Conservation (phyloP, 2,329 filamentous ascomycete genomes). For the Davidsoniella virescens region DNA sequence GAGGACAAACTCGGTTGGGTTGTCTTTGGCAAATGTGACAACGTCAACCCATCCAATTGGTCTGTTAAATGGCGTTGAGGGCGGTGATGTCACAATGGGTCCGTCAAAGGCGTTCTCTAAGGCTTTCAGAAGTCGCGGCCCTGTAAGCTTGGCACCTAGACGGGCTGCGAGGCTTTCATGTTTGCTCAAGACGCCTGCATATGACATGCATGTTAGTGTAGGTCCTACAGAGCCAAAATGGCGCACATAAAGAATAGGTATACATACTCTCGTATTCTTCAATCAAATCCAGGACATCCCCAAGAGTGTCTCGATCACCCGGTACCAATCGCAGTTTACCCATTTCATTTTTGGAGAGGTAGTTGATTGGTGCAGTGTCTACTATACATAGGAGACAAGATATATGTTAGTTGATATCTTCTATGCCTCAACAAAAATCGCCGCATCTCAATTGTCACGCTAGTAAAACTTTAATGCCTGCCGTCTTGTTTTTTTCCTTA, state of each 20-base stretch:
- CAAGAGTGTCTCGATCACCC: slow-evolving; percentile 49
- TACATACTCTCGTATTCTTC: slow-evolving; percentile 58
- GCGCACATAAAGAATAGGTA: not conserved
- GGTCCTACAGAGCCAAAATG: no score
- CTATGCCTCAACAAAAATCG: no score
- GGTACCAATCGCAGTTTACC: slow-evolving; percentile 34
- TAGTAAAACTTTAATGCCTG: no score
- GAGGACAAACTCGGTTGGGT: slow-evolving; percentile 61
- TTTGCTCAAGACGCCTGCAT: slow-evolving; percentile 53
- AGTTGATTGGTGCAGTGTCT: slow-evolving; percentile 29
- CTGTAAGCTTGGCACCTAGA: slow-evolving; percentile 66
- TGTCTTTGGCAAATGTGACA: slow-evolving; percentile 66
- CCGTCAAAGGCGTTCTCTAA: slow-evolving; percentile 79
- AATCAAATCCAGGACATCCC: slow-evolving; percentile 55
- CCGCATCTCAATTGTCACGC: no score
- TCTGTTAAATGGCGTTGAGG: slow-evolving; percentile 37
- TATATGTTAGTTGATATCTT: not conserved
- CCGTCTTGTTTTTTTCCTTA: no score
- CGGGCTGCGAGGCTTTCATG: slow-evolving; percentile 79
- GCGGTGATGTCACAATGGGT: slow-evolving; percentile 40
- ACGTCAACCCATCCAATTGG: slow-evolving; percentile 69
- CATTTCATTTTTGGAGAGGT: slow-evolving; percentile 29
- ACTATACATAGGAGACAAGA: slow-evolving; percentile 2
- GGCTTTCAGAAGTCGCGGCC: slow-evolving; percentile 67
- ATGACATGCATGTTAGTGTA: no score